A percentile compares a stretch with the other conserved stretches of the same genome.
Conservation (phyloP, 306 rosid genomes). For the Mimosa pudica region DNA sequence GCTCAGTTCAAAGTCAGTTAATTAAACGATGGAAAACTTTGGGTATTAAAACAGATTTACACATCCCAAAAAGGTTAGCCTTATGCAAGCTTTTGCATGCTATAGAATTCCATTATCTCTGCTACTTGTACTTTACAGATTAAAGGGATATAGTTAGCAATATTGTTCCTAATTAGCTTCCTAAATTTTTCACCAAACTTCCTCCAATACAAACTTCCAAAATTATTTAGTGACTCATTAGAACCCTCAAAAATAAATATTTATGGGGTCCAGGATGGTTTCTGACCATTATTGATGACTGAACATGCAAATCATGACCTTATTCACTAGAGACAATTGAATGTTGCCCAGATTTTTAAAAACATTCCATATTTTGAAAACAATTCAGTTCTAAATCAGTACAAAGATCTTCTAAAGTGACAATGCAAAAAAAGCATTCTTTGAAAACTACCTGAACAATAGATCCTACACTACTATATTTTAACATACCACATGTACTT, state of each 20-base stretch:
- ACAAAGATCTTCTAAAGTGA: neutral
- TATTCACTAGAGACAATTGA: neutral
- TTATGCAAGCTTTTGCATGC: slow-evolving; percentile 1
- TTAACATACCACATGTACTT: neutral
- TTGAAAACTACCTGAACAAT: neutral
- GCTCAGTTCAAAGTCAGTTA: slow-evolving; percentile 24
- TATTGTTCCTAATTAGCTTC: neutral
- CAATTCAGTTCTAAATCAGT: neutral
- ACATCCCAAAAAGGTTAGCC: neutral
- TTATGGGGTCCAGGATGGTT: neutral
- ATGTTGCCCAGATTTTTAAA: neutral
- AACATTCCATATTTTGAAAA: neutral
- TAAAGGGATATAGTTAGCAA: neutral
- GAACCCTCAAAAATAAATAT: neutral
- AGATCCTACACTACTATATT: neutral
- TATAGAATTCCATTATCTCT: neutral
- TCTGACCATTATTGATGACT: neutral
- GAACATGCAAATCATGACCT: neutral
- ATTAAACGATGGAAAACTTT: slow-evolving; percentile 10
- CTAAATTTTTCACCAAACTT: neutral
- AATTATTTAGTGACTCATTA: neutral
- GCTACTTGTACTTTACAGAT: neutral
- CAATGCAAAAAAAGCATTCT: neutral
- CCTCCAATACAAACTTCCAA: neutral
- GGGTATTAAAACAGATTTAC: neutral